phyloP scores from a whole-genome alignment of 441 rosid species.

The Metrosideros polymorpha region DNA sequence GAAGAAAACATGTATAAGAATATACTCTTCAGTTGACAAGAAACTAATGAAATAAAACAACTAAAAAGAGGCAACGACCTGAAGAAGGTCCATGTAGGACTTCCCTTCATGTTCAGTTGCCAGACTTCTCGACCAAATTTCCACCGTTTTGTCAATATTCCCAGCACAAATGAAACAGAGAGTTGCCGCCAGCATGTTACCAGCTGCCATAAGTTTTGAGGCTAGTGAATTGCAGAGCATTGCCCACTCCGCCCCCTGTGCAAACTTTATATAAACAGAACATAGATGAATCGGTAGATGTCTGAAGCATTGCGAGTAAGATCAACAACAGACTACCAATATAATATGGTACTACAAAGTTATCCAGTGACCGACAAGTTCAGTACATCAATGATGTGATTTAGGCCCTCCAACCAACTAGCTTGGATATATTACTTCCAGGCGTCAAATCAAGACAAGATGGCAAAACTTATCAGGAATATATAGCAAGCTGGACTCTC shows the following conservation, averaged over 20 bases:
- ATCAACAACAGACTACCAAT: not conserved
- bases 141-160: constrained; percentile 94
- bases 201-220: constrained; percentile 67
- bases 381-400: not conserved
- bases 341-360: not conserved
- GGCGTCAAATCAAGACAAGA: not conserved
- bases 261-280: constrained; percentile 52
- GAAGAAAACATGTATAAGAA: not conserved
- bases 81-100: constrained; percentile 83
- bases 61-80: constrained; percentile 35
- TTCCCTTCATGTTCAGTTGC: constrained; percentile 54
- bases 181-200: constrained; percentile 82
- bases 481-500: not conserved
- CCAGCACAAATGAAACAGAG: constrained; percentile 96
- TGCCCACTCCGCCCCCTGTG: constrained; percentile 90
- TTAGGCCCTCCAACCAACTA: not conserved
- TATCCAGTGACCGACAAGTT: not conserved
- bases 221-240: constrained; percentile 80
- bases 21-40: not conserved
- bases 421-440: not conserved
- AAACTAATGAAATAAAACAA: not conserved
- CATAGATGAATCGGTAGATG: not conserved
- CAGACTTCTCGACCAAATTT: constrained; percentile 94
- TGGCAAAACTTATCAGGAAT: not conserved
- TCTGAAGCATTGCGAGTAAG: not conserved